Conservation (phyloP, 345 rosid species). For the Diplotaxis tenuifolia region DNA sequence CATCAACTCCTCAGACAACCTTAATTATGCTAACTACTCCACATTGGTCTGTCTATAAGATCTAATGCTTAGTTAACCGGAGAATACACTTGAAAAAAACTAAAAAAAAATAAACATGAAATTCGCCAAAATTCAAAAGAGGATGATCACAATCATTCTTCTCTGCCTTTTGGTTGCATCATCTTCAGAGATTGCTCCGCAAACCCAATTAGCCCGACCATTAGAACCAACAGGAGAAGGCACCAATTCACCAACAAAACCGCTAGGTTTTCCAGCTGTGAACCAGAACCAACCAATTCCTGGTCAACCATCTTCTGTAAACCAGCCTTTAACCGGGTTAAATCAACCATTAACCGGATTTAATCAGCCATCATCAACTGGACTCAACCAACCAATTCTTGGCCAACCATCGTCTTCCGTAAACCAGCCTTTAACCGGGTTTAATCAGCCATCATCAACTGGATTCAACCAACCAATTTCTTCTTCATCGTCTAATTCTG, state of each 20-base stretch:
- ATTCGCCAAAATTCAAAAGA: constrained; percentile 17
- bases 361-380: constrained; percentile 39
- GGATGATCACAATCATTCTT: constrained; percentile 28
- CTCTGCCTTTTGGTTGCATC: constrained; percentile 29
- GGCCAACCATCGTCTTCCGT: constrained; percentile 41
- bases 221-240: constrained; percentile 36
- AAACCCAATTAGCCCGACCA: constrained; percentile 35
- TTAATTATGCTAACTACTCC: constrained; percentile 26
- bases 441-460: constrained; percentile 45
- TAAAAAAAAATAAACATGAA: constrained; percentile 16
- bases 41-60: constrained; percentile 16
- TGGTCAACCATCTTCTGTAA: constrained; percentile 39
- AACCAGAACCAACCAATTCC: constrained; percentile 40
- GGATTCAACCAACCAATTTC: constrained; percentile 36
- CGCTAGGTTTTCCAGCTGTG: constrained; percentile 32
- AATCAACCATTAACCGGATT: constrained; percentile 42
- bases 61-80: not conserved
- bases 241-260: constrained; percentile 24
- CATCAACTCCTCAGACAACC: constrained; percentile 36
- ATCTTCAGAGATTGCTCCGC: constrained; percentile 24
- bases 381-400: constrained; percentile 37
- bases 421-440: constrained; percentile 44
- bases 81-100: constrained; percentile 6
- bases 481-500: constrained; percentile 15
- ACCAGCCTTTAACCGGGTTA: constrained; percentile 45